Evolutionary conservation across 1,284 basidiomycete genomes (phyloP).

Genomic region (Malassezia brasiliensis): DNA sequence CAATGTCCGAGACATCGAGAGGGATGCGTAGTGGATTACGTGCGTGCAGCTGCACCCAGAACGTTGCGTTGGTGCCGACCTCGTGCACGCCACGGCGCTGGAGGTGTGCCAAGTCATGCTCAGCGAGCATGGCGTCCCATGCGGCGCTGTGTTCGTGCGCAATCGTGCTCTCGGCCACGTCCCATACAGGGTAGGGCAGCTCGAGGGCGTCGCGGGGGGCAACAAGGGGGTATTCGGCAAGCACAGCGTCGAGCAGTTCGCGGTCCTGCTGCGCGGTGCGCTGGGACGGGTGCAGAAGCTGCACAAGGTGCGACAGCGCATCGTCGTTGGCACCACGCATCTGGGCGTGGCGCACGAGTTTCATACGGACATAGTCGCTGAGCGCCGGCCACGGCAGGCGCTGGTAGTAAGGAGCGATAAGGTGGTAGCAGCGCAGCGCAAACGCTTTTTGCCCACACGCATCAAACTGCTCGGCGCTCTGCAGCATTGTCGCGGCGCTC

Average conservation of each 20-base stretch:
- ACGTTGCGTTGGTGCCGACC: not conserved
- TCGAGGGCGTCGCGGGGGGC: not conserved
- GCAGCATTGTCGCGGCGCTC: conserved; percentile 51
- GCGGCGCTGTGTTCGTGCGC: not conserved
- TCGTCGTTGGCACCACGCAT: conserved; percentile 51
- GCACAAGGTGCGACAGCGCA: conserved; percentile 51
- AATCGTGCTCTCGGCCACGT: not conserved
- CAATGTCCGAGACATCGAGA: not conserved
- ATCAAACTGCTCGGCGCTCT: conserved; percentile 53
- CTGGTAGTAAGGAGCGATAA: conserved; percentile 24
- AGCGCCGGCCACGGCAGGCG: conserved; percentile 50
- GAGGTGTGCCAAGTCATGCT: not conserved
- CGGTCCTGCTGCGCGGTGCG: conserved; percentile 44
- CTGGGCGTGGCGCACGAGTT: conserved; percentile 53
- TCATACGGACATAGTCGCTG: conserved; percentile 52
- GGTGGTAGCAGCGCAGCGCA: conserved; percentile 26
- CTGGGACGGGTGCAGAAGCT: conserved; percentile 22
- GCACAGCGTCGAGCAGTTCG: conserved; percentile 51
- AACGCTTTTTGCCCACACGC: conserved; percentile 51
- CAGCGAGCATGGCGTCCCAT: not conserved
- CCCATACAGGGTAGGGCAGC: conserved; percentile 4
- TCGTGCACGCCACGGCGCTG: not conserved
- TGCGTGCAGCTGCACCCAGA: not conserved
- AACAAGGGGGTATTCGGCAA: conserved; percentile 50
- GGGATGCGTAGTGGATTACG: conserved; percentile 8